Percentiles rank a stretch among this genome's conserved stretches.
phyloP scores from a whole-genome alignment of 495 filamentous ascomycete species.

The Podospora sp. region DNA sequence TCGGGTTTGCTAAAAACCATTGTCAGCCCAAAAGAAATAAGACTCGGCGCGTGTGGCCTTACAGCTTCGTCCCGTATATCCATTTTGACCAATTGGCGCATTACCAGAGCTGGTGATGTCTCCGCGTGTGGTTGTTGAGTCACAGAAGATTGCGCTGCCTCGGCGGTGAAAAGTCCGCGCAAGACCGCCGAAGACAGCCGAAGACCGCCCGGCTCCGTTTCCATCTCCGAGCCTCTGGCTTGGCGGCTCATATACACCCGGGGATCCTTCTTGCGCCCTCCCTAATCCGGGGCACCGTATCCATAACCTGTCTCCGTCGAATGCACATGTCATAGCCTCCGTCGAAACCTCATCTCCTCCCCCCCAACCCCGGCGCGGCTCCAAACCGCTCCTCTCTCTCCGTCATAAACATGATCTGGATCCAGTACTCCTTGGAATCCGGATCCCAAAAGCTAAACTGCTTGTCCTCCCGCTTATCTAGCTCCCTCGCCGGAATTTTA shows the following conservation, averaged over 20 bases:
- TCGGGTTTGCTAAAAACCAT: neutral
- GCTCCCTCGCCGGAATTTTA: conserved; percentile 92
- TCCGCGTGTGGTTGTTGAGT: neutral
- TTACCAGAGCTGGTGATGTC: neutral
- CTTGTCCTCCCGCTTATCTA: conserved; percentile 79
- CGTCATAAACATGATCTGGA: conserved; percentile 99
- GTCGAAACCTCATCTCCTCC: conserved; percentile 36
- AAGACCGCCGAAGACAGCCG: too few relatives aligned
- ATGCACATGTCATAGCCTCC: neutral
- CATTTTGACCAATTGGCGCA: neutral
- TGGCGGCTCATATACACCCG: too few relatives aligned
- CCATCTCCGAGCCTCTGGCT: too few relatives aligned
- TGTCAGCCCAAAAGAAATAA: neutral
- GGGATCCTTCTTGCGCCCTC: too few relatives aligned
- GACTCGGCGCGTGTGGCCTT: neutral
- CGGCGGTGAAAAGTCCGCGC: too few relatives aligned
- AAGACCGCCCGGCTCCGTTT: too few relatives aligned
- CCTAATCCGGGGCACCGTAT: neutral
- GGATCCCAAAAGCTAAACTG: conserved; percentile 96
- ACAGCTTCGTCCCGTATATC: neutral
- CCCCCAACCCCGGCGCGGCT: conserved; percentile 84
- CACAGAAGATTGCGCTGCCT: too few relatives aligned
- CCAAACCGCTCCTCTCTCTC: conserved; percentile 95
- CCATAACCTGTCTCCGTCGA: neutral
- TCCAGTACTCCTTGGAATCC: conserved; percentile 96